phyloP scores from a whole-genome alignment of 2,329 filamentous ascomycete species.

The Trichoderma guizhouense region DNA sequence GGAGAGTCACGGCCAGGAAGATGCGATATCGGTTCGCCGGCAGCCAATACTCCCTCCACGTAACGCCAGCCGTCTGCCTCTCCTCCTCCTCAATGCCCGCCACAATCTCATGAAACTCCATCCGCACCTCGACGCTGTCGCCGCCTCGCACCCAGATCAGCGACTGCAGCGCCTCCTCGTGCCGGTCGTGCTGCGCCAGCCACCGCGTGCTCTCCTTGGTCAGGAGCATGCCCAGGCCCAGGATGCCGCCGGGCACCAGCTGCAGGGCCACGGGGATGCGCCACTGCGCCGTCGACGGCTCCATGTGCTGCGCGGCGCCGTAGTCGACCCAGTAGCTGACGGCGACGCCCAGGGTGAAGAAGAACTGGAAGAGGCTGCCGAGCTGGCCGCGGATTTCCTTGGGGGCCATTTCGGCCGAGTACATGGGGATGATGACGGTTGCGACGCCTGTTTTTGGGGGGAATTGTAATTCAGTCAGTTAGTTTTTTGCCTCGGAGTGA shows the following conservation, averaged over 20 bases:
- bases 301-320: slow-evolving; percentile 40
- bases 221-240: slow-evolving; percentile 47
- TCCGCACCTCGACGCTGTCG: slow-evolving; percentile 25
- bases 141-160: slow-evolving; percentile 52
- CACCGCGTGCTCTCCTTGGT: slow-evolving; percentile 47
- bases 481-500: neutral
- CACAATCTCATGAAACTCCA: slow-evolving; percentile 39
- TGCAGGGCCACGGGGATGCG: slow-evolving; percentile 48
- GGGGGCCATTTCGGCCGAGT: slow-evolving; percentile 44
- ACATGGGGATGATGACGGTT: slow-evolving; percentile 45
- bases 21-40: slow-evolving; percentile 47
- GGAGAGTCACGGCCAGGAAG: slow-evolving; percentile 47
- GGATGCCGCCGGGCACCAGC: slow-evolving; percentile 44
- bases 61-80: slow-evolving; percentile 42
- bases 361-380: slow-evolving; percentile 44
- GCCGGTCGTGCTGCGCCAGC: slow-evolving; percentile 44
- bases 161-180: slow-evolving; percentile 44
- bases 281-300: slow-evolving; percentile 43
- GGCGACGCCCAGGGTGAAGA: slow-evolving; percentile 43
- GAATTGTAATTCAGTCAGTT: neutral
- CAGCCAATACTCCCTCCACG: slow-evolving; percentile 43
- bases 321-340: slow-evolving; percentile 47
- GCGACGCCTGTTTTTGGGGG: slow-evolving; percentile 21
- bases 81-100: slow-evolving; percentile 47
- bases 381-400: slow-evolving; percentile 43